Conservation (phyloP, 2,329 filamentous ascomycete genomes). For the Fusarium buxicola region DNA sequence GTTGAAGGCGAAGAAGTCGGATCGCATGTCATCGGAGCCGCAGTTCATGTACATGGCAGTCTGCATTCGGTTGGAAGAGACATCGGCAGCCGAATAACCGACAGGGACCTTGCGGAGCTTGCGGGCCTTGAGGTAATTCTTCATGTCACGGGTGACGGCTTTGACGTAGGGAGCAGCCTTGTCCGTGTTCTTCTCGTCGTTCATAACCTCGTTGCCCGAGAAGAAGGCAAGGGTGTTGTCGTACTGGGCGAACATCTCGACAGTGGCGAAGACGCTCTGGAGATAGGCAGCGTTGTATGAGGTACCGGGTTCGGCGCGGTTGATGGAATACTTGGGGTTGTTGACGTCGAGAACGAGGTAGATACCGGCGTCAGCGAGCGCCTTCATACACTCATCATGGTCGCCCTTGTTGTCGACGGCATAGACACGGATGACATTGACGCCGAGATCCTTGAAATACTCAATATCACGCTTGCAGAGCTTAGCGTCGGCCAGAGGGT, state of each 20-base stretch:
- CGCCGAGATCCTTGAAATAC: conserved; percentile 84
- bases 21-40: conserved; percentile 82
- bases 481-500: conserved; percentile 79
- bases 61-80: conserved; percentile 85
- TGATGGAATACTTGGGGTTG: conserved; percentile 88
- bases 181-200: conserved; percentile 72
- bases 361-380: conserved; percentile 84
- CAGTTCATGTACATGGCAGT: conserved; percentile 96
- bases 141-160: conserved; percentile 81
- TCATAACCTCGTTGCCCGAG: conserved; percentile 85
- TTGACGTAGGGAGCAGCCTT: conserved; percentile 79
- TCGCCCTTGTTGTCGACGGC: conserved; percentile 86
- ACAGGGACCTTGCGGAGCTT: conserved; percentile 76
- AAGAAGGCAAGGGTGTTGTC: conserved; percentile 89
- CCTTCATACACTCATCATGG: conserved; percentile 88
- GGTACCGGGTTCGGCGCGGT: conserved; percentile 77
- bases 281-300: conserved; percentile 93
- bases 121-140: conserved; percentile 73
- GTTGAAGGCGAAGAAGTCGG: conserved; percentile 91
- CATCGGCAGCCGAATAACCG: conserved; percentile 83
- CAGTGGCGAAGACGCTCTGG: conserved; percentile 85
- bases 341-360: conserved; percentile 94
- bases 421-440: conserved; percentile 95
- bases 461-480: conserved; percentile 83
- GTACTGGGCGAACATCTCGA: conserved; percentile 86